These are phyloP conservation scores for Fraxinus paxiana DNA, from an alignment of 305 asterid genomes.

Conservation along the genomic window DNA sequence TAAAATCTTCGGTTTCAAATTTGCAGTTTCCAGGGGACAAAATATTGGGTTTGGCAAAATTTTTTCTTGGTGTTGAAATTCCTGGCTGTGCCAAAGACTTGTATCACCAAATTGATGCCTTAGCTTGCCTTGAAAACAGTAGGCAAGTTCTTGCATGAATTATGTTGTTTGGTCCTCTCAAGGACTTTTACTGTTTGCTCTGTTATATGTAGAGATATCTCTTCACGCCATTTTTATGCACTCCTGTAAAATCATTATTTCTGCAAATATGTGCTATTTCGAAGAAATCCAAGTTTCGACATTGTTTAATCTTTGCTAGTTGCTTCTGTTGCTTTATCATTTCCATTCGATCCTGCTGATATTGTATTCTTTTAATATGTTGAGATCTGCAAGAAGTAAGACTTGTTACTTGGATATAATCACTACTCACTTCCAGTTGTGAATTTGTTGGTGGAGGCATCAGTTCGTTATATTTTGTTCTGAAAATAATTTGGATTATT, in stretches of 20 bases:
- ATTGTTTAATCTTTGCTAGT: background rate
- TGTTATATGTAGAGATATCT: background rate
- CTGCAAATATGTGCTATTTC: background rate
- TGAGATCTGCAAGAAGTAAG: background rate
- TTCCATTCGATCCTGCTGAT: background rate
- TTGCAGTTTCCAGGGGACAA: constrained; percentile 91
- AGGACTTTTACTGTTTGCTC: background rate
- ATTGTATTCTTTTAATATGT: background rate
- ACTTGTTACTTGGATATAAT: background rate
- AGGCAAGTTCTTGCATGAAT: constrained; percentile 37
- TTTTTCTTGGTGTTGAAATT: constrained; percentile 76
- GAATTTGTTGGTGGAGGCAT: constrained; percentile 12
- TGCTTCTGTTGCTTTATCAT: background rate
- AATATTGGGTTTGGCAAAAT: constrained; percentile 74
- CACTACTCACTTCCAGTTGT: background rate
- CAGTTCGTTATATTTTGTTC: too few relatives aligned
- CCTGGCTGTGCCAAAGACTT: constrained; percentile 78
- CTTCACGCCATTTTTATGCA: background rate
- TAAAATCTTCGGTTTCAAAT: constrained; percentile 20
- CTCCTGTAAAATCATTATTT: background rate
- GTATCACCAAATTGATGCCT: constrained; percentile 75
- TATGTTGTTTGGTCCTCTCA: background rate
- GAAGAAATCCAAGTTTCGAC: constrained; percentile 12
- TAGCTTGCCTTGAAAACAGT: constrained; percentile 67
- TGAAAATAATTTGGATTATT: background rate